phyloP scores from a whole-genome alignment of 352 stramenopile genomes.

The Plasmopara muralis region DNA sequence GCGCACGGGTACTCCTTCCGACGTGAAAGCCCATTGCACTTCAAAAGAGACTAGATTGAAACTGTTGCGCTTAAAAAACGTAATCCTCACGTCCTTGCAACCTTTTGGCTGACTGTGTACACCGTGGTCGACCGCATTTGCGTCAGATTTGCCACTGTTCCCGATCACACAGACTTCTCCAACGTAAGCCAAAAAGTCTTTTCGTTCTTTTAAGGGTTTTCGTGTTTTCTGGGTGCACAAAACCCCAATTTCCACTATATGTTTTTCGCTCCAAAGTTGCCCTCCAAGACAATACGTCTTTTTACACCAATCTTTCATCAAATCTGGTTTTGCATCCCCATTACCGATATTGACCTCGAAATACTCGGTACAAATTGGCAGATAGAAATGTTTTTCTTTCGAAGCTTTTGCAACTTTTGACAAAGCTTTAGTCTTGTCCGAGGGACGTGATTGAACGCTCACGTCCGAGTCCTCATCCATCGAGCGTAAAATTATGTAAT shows the following conservation, averaged over 20 bases:
- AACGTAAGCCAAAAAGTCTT: conserved; percentile 27
- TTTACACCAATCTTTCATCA: conserved; percentile 28
- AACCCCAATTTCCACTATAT: conserved; percentile 38
- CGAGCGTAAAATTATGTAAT: conserved; percentile 35
- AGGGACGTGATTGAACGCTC: conserved; percentile 4
- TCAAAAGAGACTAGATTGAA: conserved; percentile 20
- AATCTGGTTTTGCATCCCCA: conserved; percentile 13
- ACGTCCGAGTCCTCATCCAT: conserved; percentile 15
- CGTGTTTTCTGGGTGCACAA: conserved; percentile 28
- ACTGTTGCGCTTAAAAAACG: conserved; percentile 15
- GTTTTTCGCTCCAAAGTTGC: conserved; percentile 37
- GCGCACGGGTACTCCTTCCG: conserved; percentile 16
- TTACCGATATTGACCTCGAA: conserved; percentile 16
- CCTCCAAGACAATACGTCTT: conserved; percentile 35
- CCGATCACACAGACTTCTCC: conserved; percentile 30
- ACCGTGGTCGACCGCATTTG: conserved; percentile 11
- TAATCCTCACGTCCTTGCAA: conserved; percentile 20
- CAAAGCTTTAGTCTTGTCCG: conserved; percentile 15
- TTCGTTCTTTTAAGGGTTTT: conserved; percentile 7
- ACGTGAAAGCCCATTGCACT: conserved; percentile 24
- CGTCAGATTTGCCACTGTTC: conserved; percentile 9
- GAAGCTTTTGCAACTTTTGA: conserved; percentile 24
- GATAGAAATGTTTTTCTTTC: conserved; percentile 32
- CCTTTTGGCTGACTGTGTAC: conserved; percentile 15
- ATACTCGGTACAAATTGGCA: conserved; percentile 23